Base-by-base conservation (phyloP, 345 rosid genomes). In the Erodium maritimum region DNA sequence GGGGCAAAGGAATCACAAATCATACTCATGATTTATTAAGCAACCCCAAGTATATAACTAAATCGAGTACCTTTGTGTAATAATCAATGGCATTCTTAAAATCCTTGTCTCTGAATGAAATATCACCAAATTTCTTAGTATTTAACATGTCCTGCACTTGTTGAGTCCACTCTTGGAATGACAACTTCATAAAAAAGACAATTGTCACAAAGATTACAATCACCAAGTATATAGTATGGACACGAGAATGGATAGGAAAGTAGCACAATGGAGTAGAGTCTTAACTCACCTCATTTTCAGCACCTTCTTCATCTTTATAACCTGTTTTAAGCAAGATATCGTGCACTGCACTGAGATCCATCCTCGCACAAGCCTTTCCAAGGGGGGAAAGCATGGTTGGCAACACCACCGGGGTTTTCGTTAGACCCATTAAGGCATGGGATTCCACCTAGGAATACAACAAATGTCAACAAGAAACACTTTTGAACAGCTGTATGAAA, bases 141-240 rank as follows among this genome's bases (percentile, higher is more conserved):
- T 86, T 88, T 70, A 91, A 63, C 86, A 89, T 88, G 65, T 91
- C 98, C 68, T 91, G 98, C 67, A 91, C 96, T 79, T 89, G 94
- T 57, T 91, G 93, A 2, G 99, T 91, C 96, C 96, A 91, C 68
- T 88, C 96, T 79, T 91, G 99, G 73, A 91, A 91, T 8, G 96
- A 91, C 23, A 91, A 82, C 95, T 88, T 70, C 70, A 73, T 23
- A 53, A 51, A 58, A 19, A 34, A 65, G 55, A 55, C 17, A 56
- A 22, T 54, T 25, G 21, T 33, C 14, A 42, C 22, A 51, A 45
- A n/a, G 1, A 54, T 18, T 34, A 54, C 17, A 21, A 55, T 1
- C 58, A 52, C 19, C 42, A 56, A 59, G 58, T 0, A 10, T 13
- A 14, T 19, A 7, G 46, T 53, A 23, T 62, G 18, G 3, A 16